Evolutionary conservation across 2,329 filamentous ascomycete genomes (phyloP).

Genomic region (Botrytis porri): DNA sequence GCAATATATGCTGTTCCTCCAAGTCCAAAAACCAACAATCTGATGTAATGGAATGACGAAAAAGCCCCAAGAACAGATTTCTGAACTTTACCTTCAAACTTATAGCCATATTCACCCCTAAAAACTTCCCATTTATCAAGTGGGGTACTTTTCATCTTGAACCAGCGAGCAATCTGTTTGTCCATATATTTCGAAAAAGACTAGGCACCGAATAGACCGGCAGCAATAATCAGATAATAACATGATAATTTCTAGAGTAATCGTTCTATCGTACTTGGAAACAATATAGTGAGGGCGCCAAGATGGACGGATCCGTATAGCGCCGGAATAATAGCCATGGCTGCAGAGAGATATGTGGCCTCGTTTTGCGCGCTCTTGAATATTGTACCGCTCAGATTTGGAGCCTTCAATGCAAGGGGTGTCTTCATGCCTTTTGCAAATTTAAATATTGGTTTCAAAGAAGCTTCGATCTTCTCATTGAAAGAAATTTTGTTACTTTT

Average conservation of each 20-base stretch:
- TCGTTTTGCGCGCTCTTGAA: not conserved
- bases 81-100: not conserved
- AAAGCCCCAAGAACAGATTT: not conserved
- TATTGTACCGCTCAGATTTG: not conserved
- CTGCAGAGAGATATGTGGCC: not conserved
- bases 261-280: slow-evolving; percentile 15
- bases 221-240: not conserved
- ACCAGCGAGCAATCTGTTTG: not conserved
- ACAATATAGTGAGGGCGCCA: slow-evolving; percentile 2
- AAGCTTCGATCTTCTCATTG: not conserved
- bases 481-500: not conserved
- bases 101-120: not conserved
- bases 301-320: slow-evolving; percentile 20
- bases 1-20: not conserved
- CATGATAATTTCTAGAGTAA: slow-evolving; percentile 21
- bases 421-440: not conserved
- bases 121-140: not conserved
- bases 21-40: not conserved
- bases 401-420: not conserved
- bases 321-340: slow-evolving; percentile 15
- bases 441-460: not conserved
- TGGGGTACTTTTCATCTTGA: not conserved
- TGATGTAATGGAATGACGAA: not conserved
- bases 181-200: not conserved
- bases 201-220: not conserved